Evolutionary conservation across 2,329 filamentous ascomycete species (phyloP).

Genomic region (Curvularia sp.): DNA sequence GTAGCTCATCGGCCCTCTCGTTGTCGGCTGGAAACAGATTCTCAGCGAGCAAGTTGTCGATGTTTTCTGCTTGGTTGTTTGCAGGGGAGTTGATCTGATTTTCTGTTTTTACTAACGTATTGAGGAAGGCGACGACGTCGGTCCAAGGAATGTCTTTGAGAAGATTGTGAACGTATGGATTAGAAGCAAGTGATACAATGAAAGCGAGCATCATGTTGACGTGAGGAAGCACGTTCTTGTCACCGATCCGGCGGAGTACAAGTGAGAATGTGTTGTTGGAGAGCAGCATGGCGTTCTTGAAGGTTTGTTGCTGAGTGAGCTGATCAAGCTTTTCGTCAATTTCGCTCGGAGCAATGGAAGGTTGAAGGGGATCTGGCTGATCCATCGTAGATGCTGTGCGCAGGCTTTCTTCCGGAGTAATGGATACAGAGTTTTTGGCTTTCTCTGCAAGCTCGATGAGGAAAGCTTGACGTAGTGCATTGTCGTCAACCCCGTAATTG

Average conservation of each 20-base stretch:
- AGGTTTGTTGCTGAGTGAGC: constrained; percentile 9
- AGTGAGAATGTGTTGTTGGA: constrained; percentile 56
- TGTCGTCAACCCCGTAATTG: constrained; percentile 60
- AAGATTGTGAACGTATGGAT: constrained; percentile 42
- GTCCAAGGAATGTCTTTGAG: constrained; percentile 61
- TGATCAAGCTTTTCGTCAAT: constrained; percentile 5
- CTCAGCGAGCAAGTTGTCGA: constrained; percentile 42
- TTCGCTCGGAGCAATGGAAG: constrained; percentile 7
- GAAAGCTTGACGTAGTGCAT: constrained; percentile 46
- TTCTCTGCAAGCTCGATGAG: constrained; percentile 15
- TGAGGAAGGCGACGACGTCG: constrained; percentile 60
- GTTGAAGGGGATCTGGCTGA: constrained; percentile 15
- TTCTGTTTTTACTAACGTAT: constrained; percentile 57
- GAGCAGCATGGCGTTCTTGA: constrained; percentile 51
- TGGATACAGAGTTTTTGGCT: constrained; percentile 18
- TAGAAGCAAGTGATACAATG: constrained; percentile 56
- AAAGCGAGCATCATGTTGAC: constrained; percentile 70
- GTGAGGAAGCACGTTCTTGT: constrained; percentile 68
- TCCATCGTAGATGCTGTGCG: constrained; percentile 20
- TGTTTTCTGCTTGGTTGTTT: constrained; percentile 26
- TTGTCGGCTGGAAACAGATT: constrained; percentile 58
- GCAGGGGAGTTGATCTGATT: constrained; percentile 21
- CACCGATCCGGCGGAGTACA: constrained; percentile 61
- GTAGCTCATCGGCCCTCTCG: constrained; percentile 53
- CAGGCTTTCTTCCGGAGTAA: constrained; percentile 23